Conservation (phyloP, 306 rosid species). For the Morella rubra region DNA sequence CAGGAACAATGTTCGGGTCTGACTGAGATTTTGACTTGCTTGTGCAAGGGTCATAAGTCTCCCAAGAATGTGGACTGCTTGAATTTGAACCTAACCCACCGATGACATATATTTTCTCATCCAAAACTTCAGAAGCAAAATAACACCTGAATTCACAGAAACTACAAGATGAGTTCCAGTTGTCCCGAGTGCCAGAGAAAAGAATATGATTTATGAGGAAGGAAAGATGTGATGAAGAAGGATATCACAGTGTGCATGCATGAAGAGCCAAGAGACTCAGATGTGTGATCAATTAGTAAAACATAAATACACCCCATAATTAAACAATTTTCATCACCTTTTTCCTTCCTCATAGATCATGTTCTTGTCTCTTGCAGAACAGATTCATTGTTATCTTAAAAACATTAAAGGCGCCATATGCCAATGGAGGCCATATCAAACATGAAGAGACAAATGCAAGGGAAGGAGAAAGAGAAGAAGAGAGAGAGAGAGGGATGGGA, state of each 20-base stretch:
- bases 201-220: conserved; percentile 3
- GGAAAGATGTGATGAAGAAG: not conserved
- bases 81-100: conserved; percentile 77
- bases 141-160: conserved; percentile 59
- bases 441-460: not conserved
- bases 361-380: not conserved
- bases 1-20: conserved; percentile 57
- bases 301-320: not conserved
- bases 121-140: conserved; percentile 77
- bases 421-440: not conserved
- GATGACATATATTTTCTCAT: conserved; percentile 68
- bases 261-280: not conserved
- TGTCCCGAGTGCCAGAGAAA: not conserved
- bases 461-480: too few relatives aligned
- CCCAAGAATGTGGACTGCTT: conserved; percentile 78
- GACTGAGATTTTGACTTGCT: conserved; percentile 53
- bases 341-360: not conserved
- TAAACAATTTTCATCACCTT: not conserved
- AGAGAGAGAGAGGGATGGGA: too few relatives aligned
- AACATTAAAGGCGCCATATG: not conserved
- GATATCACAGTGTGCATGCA: not conserved
- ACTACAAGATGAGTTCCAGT: conserved; percentile 16
- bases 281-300: not conserved
- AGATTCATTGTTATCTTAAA: not conserved
- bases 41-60: conserved; percentile 57